Base-by-base conservation (phyloP, 176 grass and related monocot species). In the Zea luxurians region DNA sequence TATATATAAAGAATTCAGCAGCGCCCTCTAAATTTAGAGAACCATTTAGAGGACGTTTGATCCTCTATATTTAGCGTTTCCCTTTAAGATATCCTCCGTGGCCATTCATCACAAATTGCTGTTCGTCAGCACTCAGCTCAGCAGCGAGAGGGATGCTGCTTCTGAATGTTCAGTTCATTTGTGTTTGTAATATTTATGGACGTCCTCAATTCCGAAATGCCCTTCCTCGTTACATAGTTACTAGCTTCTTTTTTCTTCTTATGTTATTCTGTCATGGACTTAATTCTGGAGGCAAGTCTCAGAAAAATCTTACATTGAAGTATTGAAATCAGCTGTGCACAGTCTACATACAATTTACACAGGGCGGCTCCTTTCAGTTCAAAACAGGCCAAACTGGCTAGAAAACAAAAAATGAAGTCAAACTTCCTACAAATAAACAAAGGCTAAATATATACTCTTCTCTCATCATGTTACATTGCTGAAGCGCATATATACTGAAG, bases 321-420 rank as follows among this genome's bases (percentile, higher is more conserved):
- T n/a, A 41, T 47, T 20, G 62, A 54, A 75, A 53, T 80, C 38
- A 80, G 11, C 49, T 74, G 9, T 80, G 13, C 68, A 74, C 43
- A 18, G 2, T 57, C 53, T 57, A 18, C 53, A 58, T 57, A 57
- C 53, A 57, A 1, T 70, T 70, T 48, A 48, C 67, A 48, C 20
- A 66, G 17, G 53, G 17, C 43, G 5, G 58, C 47, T 47, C 9
- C 48, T 58, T 18, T 61, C 20, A 48, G 38, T 69, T 68, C 15
- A 37, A 41, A 49, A 74, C 5, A 66, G 50, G 20, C 34, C 70
- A 54, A 70, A 76, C 64, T 80, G 63, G 70, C 18, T 4, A 4
- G 5, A 11, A 66, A 66, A 27, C 7, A 7, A 80, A 71, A 40
- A 82, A 37, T 16, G 8, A 38, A 10, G 47, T 48, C 8, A 65